Conservation (phyloP, 345 rosid species). For the Arabis hirsuta region DNA sequence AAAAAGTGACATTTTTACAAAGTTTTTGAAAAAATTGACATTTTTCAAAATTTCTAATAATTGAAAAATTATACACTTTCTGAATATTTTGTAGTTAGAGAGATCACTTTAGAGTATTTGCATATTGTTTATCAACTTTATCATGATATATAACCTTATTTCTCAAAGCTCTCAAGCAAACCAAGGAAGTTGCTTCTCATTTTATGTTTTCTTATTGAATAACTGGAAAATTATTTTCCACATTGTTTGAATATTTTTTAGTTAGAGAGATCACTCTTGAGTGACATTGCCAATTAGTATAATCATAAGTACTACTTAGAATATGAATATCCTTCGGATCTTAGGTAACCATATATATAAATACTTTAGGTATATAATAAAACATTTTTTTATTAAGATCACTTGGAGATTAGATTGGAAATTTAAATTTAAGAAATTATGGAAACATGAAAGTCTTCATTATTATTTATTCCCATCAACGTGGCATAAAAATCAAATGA, state of each 20-base stretch:
- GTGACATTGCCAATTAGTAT: constrained; percentile 14
- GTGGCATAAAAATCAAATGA: constrained; percentile 15
- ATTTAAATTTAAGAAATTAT: background rate
- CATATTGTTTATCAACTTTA: constrained; percentile 38
- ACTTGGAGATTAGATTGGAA: background rate
- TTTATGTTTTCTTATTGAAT: background rate
- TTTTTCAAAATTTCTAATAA: background rate
- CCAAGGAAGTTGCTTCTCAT: constrained; percentile 30
- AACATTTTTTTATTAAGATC: constrained; percentile 5
- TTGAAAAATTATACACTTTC: constrained; percentile 1
- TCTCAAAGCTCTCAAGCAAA: constrained; percentile 20
- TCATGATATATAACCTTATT: background rate
- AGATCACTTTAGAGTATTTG: constrained; percentile 12
- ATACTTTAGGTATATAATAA: background rate
- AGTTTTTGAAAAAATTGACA: no score
- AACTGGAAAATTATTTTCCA: background rate
- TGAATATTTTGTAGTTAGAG: constrained; percentile 28
- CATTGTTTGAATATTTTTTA: constrained; percentile 25
- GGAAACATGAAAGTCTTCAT: constrained; percentile 9
- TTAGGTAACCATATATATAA: constrained; percentile 1
- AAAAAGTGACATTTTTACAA: no score
- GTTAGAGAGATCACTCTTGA: constrained; percentile 24
- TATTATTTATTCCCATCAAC: constrained; percentile 4
- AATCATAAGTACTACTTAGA: constrained; percentile 9
- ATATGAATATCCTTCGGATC: constrained; percentile 33